Base-by-base conservation (phyloP, 345 rosid genomes). In the Eucalyptus microcorys region DNA sequence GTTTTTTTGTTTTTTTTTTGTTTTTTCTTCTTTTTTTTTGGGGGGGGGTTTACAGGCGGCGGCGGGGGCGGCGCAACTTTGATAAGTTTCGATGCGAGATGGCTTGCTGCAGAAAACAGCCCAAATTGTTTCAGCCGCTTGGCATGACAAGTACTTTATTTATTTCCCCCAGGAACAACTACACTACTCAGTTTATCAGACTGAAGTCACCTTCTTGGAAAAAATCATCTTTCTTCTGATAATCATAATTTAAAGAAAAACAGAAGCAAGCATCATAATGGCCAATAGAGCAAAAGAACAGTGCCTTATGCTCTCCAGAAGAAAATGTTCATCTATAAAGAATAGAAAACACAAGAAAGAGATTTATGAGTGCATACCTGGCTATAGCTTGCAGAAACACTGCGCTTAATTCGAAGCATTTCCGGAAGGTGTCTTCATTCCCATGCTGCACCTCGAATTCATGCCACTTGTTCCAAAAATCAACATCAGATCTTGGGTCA, bases 371-470 rank as follows among this genome's bases (percentile, higher is more conserved):
- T 19, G 4, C 88, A 85, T 89, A 97, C 99, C 98, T 97, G 99
- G 91, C 98, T 97, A 91, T 93, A 95, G 92, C 99, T 97, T 47
- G 99, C 99, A 9, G 98, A 94, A 66, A 96, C 99, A 86, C 98
- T 98, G 89, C 99, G 93, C 91, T 96, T 97, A 80, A 97, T 94
- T 30, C 99, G 96, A 86, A 97, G 92, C 99, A 98, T 97, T 88
- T 98, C 99, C 99, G 93, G 92, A 95, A 98, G 45, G 99, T 98
- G 88, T 98, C 99, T 90, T 96, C 99, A 88, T 98, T 98, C 52
- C 99, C 99, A 89, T 97, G 99, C 30, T 92, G 96, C 71, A 98
- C 99, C 91, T 98, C 99, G 83, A 98, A 97, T 68, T 95, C 98
- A 85, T 97, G 96, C 99, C 99, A 98, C 87, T 92, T 94, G 89